Evolutionary conservation across 2,329 filamentous ascomycete species (phyloP).

Genomic region (Calcarisporium arbuscula): DNA sequence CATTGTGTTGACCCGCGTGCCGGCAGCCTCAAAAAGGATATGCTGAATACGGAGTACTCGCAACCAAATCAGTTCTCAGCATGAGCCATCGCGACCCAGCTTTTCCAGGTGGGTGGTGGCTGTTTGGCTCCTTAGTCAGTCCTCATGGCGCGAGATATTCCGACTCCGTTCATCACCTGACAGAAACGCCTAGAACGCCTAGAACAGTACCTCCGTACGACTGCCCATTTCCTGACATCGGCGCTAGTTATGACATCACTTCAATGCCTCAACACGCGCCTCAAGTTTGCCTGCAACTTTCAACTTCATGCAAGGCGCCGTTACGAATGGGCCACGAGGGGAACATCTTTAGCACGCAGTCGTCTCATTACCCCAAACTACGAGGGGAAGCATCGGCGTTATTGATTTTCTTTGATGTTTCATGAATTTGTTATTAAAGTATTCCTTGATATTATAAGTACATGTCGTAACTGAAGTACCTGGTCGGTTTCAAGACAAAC

Average conservation of each 20-base stretch:
- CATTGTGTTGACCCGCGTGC: slow-evolving; percentile 11
- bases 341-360: no score
- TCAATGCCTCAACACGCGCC: no score
- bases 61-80: background rate
- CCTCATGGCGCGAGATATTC: slow-evolving; percentile 7
- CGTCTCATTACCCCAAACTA: no score
- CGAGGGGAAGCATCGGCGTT: no score
- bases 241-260: background rate
- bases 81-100: background rate
- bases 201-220: background rate
- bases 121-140: slow-evolving; percentile 8
- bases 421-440: no score
- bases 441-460: no score
- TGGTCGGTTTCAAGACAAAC: no score
- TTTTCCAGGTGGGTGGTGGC: background rate
- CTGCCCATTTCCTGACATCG: background rate
- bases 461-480: no score
- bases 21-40: background rate
- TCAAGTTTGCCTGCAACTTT: no score
- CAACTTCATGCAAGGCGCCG: no score
- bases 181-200: slow-evolving; percentile 3
- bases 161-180: slow-evolving; percentile 6
- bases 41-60: background rate
- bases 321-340: no score
- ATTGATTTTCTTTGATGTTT: no score